Percentiles rank a stretch among this genome's conserved stretches.
These are phyloP conservation scores for Atractiella rhizophila DNA, from an alignment of 768 basidiomycete genomes.

Conservation along the genomic window DNA sequence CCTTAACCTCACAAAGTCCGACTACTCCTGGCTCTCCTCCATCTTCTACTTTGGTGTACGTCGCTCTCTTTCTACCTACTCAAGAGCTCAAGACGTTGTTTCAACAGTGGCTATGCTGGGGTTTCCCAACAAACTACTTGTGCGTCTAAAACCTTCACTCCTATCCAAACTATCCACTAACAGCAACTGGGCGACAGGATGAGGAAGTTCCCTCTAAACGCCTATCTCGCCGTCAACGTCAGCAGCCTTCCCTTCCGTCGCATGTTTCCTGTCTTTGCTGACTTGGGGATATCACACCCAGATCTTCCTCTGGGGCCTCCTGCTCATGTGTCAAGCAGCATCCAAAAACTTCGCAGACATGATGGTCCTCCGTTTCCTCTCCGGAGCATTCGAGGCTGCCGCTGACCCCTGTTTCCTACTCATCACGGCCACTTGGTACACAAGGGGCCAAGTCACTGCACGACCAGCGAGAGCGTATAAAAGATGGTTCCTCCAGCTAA, in stretches of 20 bases:
- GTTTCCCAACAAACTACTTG: constrained; percentile 8
- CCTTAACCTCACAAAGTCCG: neutral
- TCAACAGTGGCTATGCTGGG: constrained; percentile 9
- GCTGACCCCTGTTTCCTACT: constrained; percentile 10
- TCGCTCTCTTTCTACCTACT: no score
- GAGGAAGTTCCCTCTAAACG: constrained; percentile 1
- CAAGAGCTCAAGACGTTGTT: no score
- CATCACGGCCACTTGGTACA: no score
- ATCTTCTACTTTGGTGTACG: constrained; percentile 11
- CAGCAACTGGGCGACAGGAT: constrained; percentile 3
- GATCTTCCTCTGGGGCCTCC: constrained; percentile 7
- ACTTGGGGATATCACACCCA: no score
- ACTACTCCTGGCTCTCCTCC: constrained; percentile 4
- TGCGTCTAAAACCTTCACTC: no score
- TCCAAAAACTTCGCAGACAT: constrained; percentile 7
- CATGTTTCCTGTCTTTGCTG: neutral
- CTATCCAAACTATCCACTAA: no score
- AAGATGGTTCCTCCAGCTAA: no score
- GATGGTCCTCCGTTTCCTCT: constrained; percentile 2
- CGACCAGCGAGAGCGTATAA: no score
- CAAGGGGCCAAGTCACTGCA: no score
- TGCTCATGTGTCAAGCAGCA: constrained; percentile 5
- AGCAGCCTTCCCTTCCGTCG: no score
- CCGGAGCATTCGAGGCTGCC: constrained; percentile 9
- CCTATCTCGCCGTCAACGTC: neutral